A percentile compares a stretch with the other conserved stretches of the same genome.
Evolutionary conservation across 345 rosid species (phyloP).

Genomic region (Aegle marmelos): DNA sequence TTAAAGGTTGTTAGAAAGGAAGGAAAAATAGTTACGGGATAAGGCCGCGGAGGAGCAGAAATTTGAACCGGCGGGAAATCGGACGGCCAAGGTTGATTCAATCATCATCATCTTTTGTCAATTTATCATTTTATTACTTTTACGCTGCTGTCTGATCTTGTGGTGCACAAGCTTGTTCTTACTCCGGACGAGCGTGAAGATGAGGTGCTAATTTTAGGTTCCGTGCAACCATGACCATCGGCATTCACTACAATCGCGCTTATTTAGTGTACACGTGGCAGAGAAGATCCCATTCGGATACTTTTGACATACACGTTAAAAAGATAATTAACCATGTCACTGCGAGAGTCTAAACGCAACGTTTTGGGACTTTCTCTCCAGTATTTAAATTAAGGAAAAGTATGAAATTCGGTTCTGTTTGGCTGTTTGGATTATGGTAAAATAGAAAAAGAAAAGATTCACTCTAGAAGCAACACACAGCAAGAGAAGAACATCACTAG

Average conservation of each 20-base stretch:
- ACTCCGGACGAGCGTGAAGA: not conserved
- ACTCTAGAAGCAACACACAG: not conserved
- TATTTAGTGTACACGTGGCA: not conserved
- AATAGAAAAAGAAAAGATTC: not conserved
- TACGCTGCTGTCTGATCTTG: not conserved
- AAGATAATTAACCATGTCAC: not conserved
- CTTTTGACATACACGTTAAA: too few relatives aligned
- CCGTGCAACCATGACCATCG: not conserved
- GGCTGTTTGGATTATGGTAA: conserved; percentile 1
- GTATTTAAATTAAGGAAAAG: too few relatives aligned
- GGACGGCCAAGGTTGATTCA: conserved; percentile 63
- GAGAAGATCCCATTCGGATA: not conserved
- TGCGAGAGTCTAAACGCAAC: not conserved
- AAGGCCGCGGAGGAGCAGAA: conserved; percentile 47
- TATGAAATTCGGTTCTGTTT: not conserved
- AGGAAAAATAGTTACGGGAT: conserved; percentile 34
- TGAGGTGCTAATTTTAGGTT: conserved; percentile 7
- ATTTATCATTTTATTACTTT: too few relatives aligned
- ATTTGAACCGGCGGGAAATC: conserved; percentile 53
- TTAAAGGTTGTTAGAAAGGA: not conserved
- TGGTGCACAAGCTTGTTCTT: not conserved
- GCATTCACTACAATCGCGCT: not conserved
- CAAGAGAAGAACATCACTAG: not conserved
- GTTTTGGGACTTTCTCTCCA: not conserved
- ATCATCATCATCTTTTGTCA: conserved; percentile 35